These are phyloP conservation scores for Iberis pinnata DNA, from an alignment of 345 rosid genomes.

Conservation along the genomic window DNA sequence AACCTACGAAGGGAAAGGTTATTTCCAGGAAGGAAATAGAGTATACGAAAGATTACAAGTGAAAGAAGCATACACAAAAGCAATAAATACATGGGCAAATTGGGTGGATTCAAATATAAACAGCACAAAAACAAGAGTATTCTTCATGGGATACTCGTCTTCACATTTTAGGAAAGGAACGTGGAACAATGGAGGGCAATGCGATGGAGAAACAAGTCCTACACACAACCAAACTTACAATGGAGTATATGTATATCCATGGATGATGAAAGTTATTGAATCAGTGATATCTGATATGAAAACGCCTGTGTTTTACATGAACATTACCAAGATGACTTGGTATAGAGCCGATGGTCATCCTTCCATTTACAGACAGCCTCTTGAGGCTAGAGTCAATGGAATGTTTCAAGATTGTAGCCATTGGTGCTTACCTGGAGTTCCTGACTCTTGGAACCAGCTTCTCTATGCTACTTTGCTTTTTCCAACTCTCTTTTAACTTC, in stretches of 20 bases:
- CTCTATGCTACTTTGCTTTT: slow-evolving; percentile 53
- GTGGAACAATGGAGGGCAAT: slow-evolving; percentile 56
- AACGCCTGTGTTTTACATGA: slow-evolving; percentile 60
- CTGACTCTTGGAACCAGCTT: slow-evolving; percentile 75
- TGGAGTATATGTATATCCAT: slow-evolving; percentile 48
- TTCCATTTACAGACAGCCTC: slow-evolving; percentile 42
- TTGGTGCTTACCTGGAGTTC: slow-evolving; percentile 82
- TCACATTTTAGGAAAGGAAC: slow-evolving; percentile 70
- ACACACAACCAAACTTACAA: slow-evolving; percentile 35
- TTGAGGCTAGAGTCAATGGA: slow-evolving; percentile 1
- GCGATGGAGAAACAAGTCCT: slow-evolving; percentile 44
- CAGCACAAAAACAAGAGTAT: slow-evolving; percentile 45
- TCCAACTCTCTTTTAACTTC: too few relatives aligned
- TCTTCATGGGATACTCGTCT: slow-evolving; percentile 76
- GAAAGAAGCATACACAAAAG: slow-evolving; percentile 55
- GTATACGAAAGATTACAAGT: slow-evolving; percentile 45
- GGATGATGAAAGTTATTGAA: slow-evolving; percentile 65
- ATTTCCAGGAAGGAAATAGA: slow-evolving; percentile 63
- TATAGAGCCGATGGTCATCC: slow-evolving; percentile 71
- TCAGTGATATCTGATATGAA: slow-evolving; percentile 60
- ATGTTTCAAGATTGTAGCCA: slow-evolving; percentile 68
- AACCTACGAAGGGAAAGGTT: slow-evolving; percentile 41
- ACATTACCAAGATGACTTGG: slow-evolving; percentile 63
- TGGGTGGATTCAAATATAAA: slow-evolving; percentile 64
- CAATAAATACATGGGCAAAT: slow-evolving; percentile 63